phyloP scores from a whole-genome alignment of 192 early-diverging fungal genomes.

The Podila epicladia region DNA sequence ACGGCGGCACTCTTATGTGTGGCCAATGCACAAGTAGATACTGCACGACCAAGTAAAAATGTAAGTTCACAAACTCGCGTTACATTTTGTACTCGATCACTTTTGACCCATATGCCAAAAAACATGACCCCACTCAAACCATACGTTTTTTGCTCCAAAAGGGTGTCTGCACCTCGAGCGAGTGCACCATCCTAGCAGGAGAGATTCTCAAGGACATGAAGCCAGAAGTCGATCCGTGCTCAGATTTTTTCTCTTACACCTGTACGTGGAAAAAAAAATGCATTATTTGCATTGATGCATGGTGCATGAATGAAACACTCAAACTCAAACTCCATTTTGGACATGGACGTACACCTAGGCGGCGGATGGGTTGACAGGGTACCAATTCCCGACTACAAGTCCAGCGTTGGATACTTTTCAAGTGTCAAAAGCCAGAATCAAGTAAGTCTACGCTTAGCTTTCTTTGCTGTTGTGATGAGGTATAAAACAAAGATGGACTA shows the following conservation, averaged over 20 bases:
- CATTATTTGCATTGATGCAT: no score
- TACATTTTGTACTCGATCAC: no score
- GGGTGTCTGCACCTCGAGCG: constrained; percentile 59
- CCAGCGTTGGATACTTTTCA: constrained; percentile 54
- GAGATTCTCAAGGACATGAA: constrained; percentile 65
- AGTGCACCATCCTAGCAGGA: constrained; percentile 64
- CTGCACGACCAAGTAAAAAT: no score
- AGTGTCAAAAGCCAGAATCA: constrained; percentile 56
- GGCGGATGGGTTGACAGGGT: constrained; percentile 65
- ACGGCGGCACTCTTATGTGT: no score
- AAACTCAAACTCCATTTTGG: not conserved
- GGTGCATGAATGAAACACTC: not conserved
- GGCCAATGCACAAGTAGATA: no score
- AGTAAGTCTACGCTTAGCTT: constrained; percentile 18
- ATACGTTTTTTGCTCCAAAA: not conserved
- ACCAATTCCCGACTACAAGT: constrained; percentile 70
- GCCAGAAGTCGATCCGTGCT: constrained; percentile 66
- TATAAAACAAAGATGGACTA: no score
- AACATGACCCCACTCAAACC: no score
- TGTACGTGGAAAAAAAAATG: constrained; percentile 49
- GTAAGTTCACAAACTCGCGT: no score
- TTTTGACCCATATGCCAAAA: no score
- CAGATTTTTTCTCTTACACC: constrained; percentile 73
- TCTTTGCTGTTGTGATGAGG: no score
- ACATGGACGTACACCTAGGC: constrained; percentile 22